Evolutionary conservation across 495 filamentous ascomycete genomes (phyloP).

Genomic region (Aspergillus olivimuriae): DNA sequence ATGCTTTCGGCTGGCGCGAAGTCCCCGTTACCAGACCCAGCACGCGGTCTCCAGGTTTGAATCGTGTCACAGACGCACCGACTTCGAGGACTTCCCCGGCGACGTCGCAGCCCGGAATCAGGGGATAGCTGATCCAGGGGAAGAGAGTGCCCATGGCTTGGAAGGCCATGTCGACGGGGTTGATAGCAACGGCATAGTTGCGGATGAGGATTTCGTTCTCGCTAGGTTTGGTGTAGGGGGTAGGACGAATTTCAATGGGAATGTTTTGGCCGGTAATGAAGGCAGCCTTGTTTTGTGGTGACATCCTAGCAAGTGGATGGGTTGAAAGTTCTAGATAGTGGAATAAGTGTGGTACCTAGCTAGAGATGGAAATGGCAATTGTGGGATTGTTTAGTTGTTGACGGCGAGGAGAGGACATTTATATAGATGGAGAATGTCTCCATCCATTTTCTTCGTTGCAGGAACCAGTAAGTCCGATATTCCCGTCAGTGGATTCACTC

Average conservation of each 20-base stretch:
- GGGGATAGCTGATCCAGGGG: constrained; percentile 9
- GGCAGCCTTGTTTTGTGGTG: too few relatives aligned
- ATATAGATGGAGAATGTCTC: too few relatives aligned
- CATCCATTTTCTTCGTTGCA: too few relatives aligned
- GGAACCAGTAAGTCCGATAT: too few relatives aligned
- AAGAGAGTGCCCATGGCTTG: constrained; percentile 2
- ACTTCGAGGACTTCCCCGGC: constrained; percentile 31
- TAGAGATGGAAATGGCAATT: too few relatives aligned
- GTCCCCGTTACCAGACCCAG: constrained; percentile 12
- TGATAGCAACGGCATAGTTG: constrained; percentile 35
- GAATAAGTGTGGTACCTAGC: too few relatives aligned
- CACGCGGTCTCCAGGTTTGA: constrained; percentile 25
- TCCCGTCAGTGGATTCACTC: too few relatives aligned
- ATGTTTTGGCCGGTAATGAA: not conserved
- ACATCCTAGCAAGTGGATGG: too few relatives aligned
- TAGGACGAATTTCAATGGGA: constrained; percentile 28
- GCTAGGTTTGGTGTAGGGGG: constrained; percentile 24
- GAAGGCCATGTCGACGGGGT: constrained; percentile 34
- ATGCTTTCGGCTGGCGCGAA: constrained; percentile 9
- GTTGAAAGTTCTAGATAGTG: too few relatives aligned
- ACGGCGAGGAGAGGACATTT: too few relatives aligned
- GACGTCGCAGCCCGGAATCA: constrained; percentile 42
- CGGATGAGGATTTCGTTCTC: constrained; percentile 29
- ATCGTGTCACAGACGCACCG: constrained; percentile 22
- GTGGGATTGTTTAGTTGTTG: too few relatives aligned